Evolutionary conservation across 192 early-diverging fungal genomes (phyloP), one percentile per base, ranked within the genome.

Genomic region (Coemansia biformis): DNA sequence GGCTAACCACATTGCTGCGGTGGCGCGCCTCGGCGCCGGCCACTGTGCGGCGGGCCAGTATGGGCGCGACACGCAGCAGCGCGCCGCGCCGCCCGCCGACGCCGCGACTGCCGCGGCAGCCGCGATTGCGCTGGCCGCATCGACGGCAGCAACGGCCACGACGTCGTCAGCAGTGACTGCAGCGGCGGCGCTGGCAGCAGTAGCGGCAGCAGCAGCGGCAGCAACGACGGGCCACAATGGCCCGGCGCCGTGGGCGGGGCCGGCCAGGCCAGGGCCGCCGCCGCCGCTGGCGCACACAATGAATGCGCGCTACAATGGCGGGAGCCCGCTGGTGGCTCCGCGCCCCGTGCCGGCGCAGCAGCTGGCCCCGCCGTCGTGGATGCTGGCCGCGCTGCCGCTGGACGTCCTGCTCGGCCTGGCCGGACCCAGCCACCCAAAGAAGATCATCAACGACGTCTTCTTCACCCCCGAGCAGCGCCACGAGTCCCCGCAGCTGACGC

Each of bases 371-470:
- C 63, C 70, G 28, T 16, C 59, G 43, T 74, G 70, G 70, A 61
- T 74, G 50, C 46, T 74, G 28, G 49, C 58, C 2, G 62, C 69
- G 15, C 69, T 72, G 43, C 57, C 69, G 21, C 58, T 65, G 43
- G 70, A 74, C 30, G 33, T 66, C 36, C 63, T 74, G 15, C 43
- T 74, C 18, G 54, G 63, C 1, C 63, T 74, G 51, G 19, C 48
- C 9, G 40, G 23, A 35, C 38, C 69, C 28, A 51, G 15, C 46
- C 45, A 55, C 36, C 52, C 55, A 51, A 58, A 46, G 43, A 74
- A 66, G 37, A 66, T 74, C 9, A 74, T 74, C 46, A 74, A 74
- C 55, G 70, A 74, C 23, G 70, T 74, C 46, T 74, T 74, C 21
- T 65, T 74, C 37, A 74, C 70, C 15, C 63, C 63, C 16, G 70